A percentile compares a stretch with the other conserved stretches of the same genome.
Conservation (phyloP, 768 basidiomycete species). For the Panaeolus cyanescens region DNA sequence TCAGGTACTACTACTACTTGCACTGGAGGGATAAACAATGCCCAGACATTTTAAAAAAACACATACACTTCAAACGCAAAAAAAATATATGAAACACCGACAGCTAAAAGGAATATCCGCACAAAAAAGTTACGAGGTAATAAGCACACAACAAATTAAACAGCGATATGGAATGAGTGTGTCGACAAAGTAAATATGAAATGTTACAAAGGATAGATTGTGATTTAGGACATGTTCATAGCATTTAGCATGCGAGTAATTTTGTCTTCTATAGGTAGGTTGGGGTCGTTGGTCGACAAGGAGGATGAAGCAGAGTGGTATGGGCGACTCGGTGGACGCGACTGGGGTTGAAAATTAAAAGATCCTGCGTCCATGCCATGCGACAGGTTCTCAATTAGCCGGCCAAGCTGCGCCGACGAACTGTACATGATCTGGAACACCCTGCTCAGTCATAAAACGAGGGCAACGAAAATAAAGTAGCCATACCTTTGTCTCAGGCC, state of each 20-base stretch:
- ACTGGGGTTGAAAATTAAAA: constrained; percentile 67
- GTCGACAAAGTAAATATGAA: constrained; percentile 20
- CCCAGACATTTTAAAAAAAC: constrained; percentile 19
- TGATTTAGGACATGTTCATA: constrained; percentile 34
- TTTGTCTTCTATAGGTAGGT: constrained; percentile 77
- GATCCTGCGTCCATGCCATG: constrained; percentile 82
- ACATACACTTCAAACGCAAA: constrained; percentile 2
- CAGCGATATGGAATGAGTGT: constrained; percentile 18
- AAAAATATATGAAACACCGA: not conserved
- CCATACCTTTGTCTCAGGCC: constrained; percentile 84
- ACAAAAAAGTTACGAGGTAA: constrained; percentile 4
- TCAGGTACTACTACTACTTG: constrained; percentile 20
- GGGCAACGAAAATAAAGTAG: constrained; percentile 16
- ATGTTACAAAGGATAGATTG: constrained; percentile 16
- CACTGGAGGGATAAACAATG: constrained; percentile 15
- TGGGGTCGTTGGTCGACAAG: constrained; percentile 59
- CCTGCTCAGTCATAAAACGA: constrained; percentile 20
- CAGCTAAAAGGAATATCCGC: not conserved
- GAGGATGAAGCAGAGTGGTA: constrained; percentile 66
- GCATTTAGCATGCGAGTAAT: constrained; percentile 71
- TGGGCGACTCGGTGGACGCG: constrained; percentile 30
- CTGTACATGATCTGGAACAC: constrained; percentile 69
- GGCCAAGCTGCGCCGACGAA: constrained; percentile 77
- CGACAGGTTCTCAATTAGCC: constrained; percentile 81
- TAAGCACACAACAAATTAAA: constrained; percentile 13